A percentile compares a stretch with the other conserved stretches of the same genome.
Evolutionary conservation across 345 rosid species (phyloP).

Genomic region (Moringa oleifera): DNA sequence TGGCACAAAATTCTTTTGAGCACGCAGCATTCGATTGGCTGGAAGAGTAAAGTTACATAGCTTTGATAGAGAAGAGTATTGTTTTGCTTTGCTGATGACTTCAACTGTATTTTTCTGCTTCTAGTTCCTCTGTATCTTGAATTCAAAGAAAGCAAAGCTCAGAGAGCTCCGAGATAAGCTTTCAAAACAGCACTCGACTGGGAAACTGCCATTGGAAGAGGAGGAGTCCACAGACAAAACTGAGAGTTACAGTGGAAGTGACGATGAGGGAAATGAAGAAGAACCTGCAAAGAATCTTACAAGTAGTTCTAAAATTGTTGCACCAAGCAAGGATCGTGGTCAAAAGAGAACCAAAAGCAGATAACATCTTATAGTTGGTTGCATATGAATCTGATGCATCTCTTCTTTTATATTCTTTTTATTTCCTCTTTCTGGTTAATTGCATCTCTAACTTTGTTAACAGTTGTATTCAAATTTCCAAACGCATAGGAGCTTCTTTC

Average conservation of each 20-base stretch:
- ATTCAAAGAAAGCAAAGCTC: conserved; percentile 80
- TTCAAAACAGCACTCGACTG: conserved; percentile 32
- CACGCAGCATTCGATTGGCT: not conserved
- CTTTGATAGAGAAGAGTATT: not conserved
- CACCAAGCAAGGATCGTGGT: conserved; percentile 28
- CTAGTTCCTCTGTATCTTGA: conserved; percentile 66
- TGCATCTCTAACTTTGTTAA: too few species aligned
- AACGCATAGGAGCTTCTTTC: too few species aligned
- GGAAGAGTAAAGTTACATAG: not conserved
- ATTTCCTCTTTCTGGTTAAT: too few species aligned
- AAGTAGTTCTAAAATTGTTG: conserved; percentile 30
- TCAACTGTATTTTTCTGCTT: not conserved
- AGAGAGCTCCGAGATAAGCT: conserved; percentile 71
- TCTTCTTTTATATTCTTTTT: too few species aligned
- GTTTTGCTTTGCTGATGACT: conserved; percentile 3
- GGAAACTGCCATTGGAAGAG: conserved; percentile 38
- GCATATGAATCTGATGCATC: too few species aligned
- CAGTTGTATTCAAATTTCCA: too few species aligned
- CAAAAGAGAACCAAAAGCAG: conserved; percentile 34
- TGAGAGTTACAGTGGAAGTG: conserved; percentile 53
- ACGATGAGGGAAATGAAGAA: conserved; percentile 35
- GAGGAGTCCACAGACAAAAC: conserved; percentile 58
- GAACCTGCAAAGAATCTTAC: conserved; percentile 30
- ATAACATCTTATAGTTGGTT: too few species aligned
- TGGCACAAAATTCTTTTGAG: not conserved